These are phyloP conservation scores for Penicillium samsonianum DNA, from an alignment of 495 filamentous ascomycete species.

Conservation along the genomic window DNA sequence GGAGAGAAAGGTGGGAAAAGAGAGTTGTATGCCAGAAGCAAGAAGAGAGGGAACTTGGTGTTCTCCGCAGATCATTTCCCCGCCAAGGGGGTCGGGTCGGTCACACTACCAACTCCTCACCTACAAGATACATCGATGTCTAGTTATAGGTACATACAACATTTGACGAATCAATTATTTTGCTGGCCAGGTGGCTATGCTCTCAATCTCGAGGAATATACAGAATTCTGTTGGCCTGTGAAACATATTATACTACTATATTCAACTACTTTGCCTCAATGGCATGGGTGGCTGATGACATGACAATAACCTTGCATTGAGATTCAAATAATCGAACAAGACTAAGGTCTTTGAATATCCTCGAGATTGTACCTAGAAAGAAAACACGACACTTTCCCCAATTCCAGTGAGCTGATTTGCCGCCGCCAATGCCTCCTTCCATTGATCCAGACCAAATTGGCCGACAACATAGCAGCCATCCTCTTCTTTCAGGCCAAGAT, in stretches of 20 bases:
- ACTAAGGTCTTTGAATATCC: not conserved
- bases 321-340: not conserved
- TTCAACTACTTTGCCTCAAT: not conserved
- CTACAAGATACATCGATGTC: not conserved
- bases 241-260: not conserved
- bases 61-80: conserved; percentile 34
- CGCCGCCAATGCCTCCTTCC: not conserved
- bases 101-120: not conserved
- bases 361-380: not conserved
- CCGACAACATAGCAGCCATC: not conserved
- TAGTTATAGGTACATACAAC: not conserved
- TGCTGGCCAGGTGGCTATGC: not conserved
- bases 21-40: conserved; percentile 14
- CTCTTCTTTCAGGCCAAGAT: not conserved
- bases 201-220: not conserved
- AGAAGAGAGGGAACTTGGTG: conserved; percentile 18
- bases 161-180: not conserved
- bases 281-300: not conserved
- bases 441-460: not conserved
- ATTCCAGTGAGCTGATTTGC: not conserved
- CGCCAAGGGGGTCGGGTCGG: conserved; percentile 23
- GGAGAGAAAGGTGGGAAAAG: conserved; percentile 4
- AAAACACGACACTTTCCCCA: not conserved
- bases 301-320: too few relatives aligned
- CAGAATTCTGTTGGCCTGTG: not conserved